Evolutionary conservation across 1,139 yeast species (phyloP), one percentile per base, ranked within the genome.

Genomic region (Nakaseomyces bracarensis): DNA sequence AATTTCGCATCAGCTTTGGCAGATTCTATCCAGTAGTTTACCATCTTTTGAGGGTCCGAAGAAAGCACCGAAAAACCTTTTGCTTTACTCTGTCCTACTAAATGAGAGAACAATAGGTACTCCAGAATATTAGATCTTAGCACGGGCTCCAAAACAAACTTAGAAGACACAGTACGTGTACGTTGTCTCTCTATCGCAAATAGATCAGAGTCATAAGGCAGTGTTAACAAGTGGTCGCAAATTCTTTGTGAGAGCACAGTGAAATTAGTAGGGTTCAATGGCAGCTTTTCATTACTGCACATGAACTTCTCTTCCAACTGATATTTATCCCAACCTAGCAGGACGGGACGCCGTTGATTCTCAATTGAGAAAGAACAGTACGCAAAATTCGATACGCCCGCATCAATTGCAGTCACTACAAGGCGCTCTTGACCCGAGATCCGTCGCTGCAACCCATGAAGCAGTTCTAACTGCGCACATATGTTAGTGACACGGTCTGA

Each of bases 181-280:
- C 83, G 54, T 51, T 79, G 85, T 42, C 75, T 58, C 51, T 79
- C 84, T 4, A 78, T 60, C 3, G 77, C 52, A 4, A 74, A 65
- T 4, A 69, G 53, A 44, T 69, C 69, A 0, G 76, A 70, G 0
- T 48, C 26, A 3, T 39, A 35, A 2, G 25, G 18, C 11, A 35
- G 26, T 7, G 33, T 18, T 8, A 47, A 41, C 9, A 58, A 40
- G 25, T 40, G 44, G 14, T 50, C 45, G 1, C 50, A 43, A 10
- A 58, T 37, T 3, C 40, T 38, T 6, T 39, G 41, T 1, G 46
- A 61, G 38, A 44, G 53, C 34, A 27, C 41, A 15, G 43, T 60
- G 45, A 53, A 58, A 36, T 36, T 44, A 5, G 16, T 25, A 2
- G 63, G 61, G 9, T 42, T 37, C 27, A 53, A 29, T 2, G 45